Conservation (phyloP, 1,284 basidiomycete species). For the Cryptococcus amylolentus region DNA sequence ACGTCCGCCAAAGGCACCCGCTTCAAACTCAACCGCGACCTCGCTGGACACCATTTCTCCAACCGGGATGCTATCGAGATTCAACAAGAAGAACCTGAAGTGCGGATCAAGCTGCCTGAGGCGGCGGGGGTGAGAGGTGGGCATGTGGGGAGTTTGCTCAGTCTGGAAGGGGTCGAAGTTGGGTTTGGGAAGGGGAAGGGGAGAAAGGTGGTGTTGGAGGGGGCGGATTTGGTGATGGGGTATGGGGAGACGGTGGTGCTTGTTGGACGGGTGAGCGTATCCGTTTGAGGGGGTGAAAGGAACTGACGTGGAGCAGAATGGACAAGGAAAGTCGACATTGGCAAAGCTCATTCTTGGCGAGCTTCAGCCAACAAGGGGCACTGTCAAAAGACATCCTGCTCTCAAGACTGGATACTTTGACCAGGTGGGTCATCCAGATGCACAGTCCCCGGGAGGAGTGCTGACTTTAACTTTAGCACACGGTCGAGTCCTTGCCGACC, state of each 20-base stretch:
- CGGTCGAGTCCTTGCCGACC: slow-evolving; percentile 55
- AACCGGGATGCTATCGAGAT: slow-evolving; percentile 55
- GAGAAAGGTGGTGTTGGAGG: slow-evolving; percentile 50
- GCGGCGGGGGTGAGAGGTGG: slow-evolving; percentile 55
- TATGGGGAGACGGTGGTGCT: slow-evolving; percentile 60
- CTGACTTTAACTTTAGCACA: slow-evolving; percentile 47
- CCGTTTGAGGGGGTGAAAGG: not conserved
- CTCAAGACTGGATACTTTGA: slow-evolving; percentile 56
- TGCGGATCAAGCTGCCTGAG: slow-evolving; percentile 56
- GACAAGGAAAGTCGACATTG: slow-evolving; percentile 62
- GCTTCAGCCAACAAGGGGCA: slow-evolving; percentile 56
- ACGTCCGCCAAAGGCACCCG: slow-evolving; percentile 53
- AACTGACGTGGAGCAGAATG: slow-evolving; percentile 41
- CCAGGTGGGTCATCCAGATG: slow-evolving; percentile 25
- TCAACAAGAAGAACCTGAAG: slow-evolving; percentile 54
- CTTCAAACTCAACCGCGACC: slow-evolving; percentile 66
- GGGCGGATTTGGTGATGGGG: slow-evolving; percentile 59
- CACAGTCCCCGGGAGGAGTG: no score
- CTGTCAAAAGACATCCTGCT: slow-evolving; percentile 58
- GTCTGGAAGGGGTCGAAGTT: slow-evolving; percentile 56
- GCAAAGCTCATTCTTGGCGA: slow-evolving; percentile 58
- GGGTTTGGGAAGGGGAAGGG: slow-evolving; percentile 39
- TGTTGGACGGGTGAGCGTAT: slow-evolving; percentile 52
- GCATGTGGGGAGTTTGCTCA: slow-evolving; percentile 56
- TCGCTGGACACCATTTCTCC: slow-evolving; percentile 54